Evolutionary conservation across 768 basidiomycete species (phyloP).

Genomic region (Russula abietina): DNA sequence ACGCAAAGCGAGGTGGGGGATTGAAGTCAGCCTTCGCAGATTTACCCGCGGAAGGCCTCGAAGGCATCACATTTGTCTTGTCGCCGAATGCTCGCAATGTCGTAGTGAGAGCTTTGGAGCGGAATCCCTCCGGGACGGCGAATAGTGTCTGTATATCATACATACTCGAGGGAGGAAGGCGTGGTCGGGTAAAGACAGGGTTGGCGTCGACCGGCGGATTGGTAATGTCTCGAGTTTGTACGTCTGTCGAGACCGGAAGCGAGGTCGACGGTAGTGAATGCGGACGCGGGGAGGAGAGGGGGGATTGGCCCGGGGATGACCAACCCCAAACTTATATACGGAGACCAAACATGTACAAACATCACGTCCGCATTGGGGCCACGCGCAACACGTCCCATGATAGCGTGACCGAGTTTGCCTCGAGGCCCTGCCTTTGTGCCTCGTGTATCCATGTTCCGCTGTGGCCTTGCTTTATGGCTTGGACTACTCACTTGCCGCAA

Average conservation of each 20-base stretch:
- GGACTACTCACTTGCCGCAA: too few species aligned
- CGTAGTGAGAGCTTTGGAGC: constrained; percentile 12
- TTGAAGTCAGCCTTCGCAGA: background rate
- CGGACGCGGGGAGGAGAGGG: background rate
- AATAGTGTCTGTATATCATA: constrained; percentile 18
- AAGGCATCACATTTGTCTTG: constrained; percentile 14
- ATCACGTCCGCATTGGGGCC: constrained; percentile 12
- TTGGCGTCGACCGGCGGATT: constrained; percentile 13
- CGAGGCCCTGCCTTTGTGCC: background rate
- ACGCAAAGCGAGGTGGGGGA: constrained; percentile 15
- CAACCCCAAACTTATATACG: constrained; percentile 15
- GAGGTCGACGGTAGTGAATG: constrained; percentile 8
- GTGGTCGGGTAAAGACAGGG: constrained; percentile 11
- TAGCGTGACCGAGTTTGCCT: constrained; percentile 8
- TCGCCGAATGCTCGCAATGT: constrained; percentile 18
- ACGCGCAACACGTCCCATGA: background rate
- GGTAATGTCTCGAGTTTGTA: constrained; percentile 5
- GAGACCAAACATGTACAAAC: constrained; percentile 9
- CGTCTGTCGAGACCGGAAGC: background rate
- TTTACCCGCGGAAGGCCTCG: constrained; percentile 5
- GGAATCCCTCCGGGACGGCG: constrained; percentile 12
- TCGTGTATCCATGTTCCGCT: background rate
- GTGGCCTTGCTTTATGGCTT: too few species aligned
- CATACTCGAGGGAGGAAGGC: constrained; percentile 5
- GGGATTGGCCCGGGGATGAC: background rate